A percentile compares a stretch with the other conserved stretches of the same genome.
Evolutionary conservation across 352 stramenopile species (phyloP).

Genomic region (Globisporangium radiosum): DNA sequence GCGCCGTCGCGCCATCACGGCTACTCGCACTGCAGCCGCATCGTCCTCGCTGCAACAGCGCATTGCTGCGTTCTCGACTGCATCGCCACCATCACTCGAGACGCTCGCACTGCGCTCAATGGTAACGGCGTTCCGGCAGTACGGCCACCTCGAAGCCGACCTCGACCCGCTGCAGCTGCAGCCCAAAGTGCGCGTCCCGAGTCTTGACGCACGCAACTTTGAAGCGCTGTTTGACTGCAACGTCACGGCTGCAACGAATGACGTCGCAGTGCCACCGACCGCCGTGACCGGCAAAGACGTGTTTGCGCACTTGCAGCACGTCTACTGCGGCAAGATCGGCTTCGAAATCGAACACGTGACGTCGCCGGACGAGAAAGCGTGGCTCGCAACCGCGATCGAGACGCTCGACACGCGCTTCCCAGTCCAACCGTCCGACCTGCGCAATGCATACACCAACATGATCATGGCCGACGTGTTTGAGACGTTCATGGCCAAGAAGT

Average conservation of each 20-base stretch:
- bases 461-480: slow-evolving; percentile 79
- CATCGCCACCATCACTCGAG: slow-evolving; percentile 43
- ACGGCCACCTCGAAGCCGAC: slow-evolving; percentile 68
- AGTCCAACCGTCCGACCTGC: slow-evolving; percentile 58
- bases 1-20: neutral
- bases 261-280: slow-evolving; percentile 16
- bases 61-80: slow-evolving; percentile 17
- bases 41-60: neutral
- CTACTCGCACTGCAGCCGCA: neutral
- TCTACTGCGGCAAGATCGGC: slow-evolving; percentile 77
- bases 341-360: slow-evolving; percentile 79
- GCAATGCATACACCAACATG: slow-evolving; percentile 78
- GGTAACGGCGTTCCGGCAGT: slow-evolving; percentile 64
- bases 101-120: slow-evolving; percentile 60
- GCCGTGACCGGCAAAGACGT: slow-evolving; percentile 32
- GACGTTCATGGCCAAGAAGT: slow-evolving; percentile 82
- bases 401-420: slow-evolving; percentile 30
- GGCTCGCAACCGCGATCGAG: slow-evolving; percentile 55
- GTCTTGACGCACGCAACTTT: slow-evolving; percentile 42
- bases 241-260: slow-evolving; percentile 10
- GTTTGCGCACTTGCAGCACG: slow-evolving; percentile 49
- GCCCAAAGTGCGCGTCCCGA: slow-evolving; percentile 23
- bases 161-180: slow-evolving; percentile 55
- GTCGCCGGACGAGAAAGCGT: slow-evolving; percentile 52
- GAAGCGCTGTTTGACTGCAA: slow-evolving; percentile 31